phyloP scores from a whole-genome alignment of 208 protist genomes.

The Leishmania turanica region DNA sequence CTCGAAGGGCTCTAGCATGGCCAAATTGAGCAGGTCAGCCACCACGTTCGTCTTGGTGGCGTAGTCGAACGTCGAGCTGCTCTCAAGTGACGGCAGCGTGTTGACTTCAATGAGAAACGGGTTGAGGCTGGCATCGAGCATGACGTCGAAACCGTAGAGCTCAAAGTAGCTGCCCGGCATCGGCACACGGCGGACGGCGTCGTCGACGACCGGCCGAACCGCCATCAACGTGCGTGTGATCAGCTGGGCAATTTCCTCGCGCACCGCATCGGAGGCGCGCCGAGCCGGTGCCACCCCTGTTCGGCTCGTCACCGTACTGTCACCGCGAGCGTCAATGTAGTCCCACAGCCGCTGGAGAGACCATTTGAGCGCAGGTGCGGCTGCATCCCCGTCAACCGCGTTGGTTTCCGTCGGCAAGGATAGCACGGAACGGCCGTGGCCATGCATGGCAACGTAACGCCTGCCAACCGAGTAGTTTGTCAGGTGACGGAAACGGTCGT shows the following conservation, averaged over 20 bases:
- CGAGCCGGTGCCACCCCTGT: background rate
- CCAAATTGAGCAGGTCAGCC: conserved; percentile 87
- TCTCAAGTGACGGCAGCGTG: conserved; percentile 91
- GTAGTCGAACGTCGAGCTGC: conserved; percentile 88
- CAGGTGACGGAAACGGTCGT: conserved; percentile 81
- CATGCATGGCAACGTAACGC: conserved; percentile 35
- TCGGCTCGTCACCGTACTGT: background rate
- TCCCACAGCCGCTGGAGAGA: conserved; percentile 62
- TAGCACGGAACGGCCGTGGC: background rate
- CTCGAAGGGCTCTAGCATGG: conserved; percentile 82
- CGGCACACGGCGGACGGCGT: conserved; percentile 17
- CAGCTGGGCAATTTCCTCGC: conserved; percentile 63
- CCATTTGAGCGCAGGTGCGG: conserved; percentile 66
- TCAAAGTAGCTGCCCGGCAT: conserved; percentile 81
- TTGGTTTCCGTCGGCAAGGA: background rate
- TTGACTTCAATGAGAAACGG: conserved; percentile 92
- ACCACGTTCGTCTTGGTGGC: conserved; percentile 88
- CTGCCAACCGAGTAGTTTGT: conserved; percentile 94
- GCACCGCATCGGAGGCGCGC: conserved; percentile 44
- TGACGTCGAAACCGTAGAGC: conserved; percentile 93
- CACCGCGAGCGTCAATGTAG: conserved; percentile 41
- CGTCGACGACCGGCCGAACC: conserved; percentile 41
- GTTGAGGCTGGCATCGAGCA: conserved; percentile 77
- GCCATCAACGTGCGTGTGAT: conserved; percentile 79
- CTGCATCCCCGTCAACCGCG: background rate